phyloP scores from a whole-genome alignment of 352 stramenopile species.

The Elongisporangium prolatum region DNA sequence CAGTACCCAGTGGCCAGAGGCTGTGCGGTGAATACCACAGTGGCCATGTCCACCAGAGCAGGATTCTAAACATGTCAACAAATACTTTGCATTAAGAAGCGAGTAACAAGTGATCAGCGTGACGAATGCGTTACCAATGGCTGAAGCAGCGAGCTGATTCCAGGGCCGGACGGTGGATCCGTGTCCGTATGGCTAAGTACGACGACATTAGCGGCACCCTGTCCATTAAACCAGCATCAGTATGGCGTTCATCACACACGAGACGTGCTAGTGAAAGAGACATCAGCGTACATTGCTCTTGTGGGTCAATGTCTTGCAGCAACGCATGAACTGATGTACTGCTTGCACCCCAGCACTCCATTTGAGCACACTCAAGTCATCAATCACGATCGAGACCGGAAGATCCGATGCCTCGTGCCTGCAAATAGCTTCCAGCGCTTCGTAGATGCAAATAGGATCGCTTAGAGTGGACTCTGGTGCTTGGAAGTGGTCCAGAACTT shows the following conservation, averaged over 20 bases:
- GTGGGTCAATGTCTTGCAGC: conserved; percentile 56
- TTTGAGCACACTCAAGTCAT: conserved; percentile 60
- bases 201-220: conserved; percentile 45
- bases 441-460: conserved; percentile 20
- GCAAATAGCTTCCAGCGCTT: conserved; percentile 17
- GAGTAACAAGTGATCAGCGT: too few species aligned
- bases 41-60: conserved; percentile 51
- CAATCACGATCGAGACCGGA: conserved; percentile 48
- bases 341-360: conserved; percentile 39
- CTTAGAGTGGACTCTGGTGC: not conserved
- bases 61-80: conserved; percentile 23
- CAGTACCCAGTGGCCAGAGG: conserved; percentile 64
- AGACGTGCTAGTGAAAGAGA: conserved; percentile 1
- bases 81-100: not conserved
- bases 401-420: not conserved
- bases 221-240: conserved; percentile 3
- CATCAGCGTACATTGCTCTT: conserved; percentile 25
- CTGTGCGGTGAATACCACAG: conserved; percentile 40
- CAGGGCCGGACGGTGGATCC: conserved; percentile 9
- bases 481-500: conserved; percentile 35
- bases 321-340: conserved; percentile 54
- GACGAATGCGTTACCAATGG: not conserved
- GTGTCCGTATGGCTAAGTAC: conserved; percentile 54
- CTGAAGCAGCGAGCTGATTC: not conserved
- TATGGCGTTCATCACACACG: not conserved